Evolutionary conservation across 2,329 filamentous ascomycete species (phyloP).

Genomic region (Ophiostoma piceae): DNA sequence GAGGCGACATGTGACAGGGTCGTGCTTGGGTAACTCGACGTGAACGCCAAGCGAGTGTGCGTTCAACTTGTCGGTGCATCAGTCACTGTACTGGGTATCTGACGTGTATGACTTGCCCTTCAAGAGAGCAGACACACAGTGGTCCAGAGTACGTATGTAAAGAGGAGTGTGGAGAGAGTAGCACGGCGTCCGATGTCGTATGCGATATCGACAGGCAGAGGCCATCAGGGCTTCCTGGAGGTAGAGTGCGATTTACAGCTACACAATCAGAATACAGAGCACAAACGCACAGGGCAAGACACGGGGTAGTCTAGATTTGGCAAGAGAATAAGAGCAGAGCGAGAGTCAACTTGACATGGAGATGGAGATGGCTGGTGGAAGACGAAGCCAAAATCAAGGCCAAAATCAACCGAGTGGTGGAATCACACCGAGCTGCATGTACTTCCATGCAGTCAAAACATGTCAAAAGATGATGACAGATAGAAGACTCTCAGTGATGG

Average conservation of each 20-base stretch:
- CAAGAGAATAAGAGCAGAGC: background rate
- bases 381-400: background rate
- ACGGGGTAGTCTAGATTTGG: conserved; percentile 2
- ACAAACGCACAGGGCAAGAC: background rate
- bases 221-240: too few species aligned
- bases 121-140: background rate
- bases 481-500: too few species aligned
- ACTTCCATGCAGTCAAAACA: background rate
- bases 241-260: background rate
- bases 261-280: background rate
- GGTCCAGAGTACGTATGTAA: background rate
- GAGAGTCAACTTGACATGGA: background rate
- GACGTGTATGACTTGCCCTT: background rate
- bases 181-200: background rate
- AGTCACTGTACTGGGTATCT: too few species aligned
- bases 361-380: background rate
- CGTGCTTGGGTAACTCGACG: background rate
- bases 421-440: background rate
- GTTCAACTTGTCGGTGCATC: background rate
- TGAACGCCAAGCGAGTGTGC: conserved; percentile 3
- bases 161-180: background rate
- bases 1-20: background rate
- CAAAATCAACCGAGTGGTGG: background rate
- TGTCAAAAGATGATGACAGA: background rate
- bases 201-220: background rate